Evolutionary conservation across 371 early-diverging fungal genomes (phyloP).

Genomic region (Conidiobolus incongruus): DNA sequence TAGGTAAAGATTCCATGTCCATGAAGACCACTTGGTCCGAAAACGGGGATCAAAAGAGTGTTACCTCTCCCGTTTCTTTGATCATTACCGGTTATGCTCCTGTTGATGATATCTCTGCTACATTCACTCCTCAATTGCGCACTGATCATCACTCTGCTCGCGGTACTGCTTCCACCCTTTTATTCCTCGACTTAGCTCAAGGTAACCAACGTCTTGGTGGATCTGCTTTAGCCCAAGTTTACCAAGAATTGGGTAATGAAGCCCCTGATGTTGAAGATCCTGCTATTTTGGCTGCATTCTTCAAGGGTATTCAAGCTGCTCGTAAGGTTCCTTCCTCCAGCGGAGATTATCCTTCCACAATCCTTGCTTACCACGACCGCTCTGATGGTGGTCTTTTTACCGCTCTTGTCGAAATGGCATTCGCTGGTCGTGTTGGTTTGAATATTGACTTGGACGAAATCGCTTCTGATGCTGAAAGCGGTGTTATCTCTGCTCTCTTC

Average conservation of each 20-base stretch:
- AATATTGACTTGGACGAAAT: constrained; percentile 29
- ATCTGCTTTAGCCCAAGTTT: constrained; percentile 81
- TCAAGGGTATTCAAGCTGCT: constrained; percentile 39
- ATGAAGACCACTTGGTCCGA: constrained; percentile 85
- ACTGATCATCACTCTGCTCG: constrained; percentile 11
- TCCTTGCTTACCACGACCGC: constrained; percentile 90
- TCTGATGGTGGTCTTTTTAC: constrained; percentile 90
- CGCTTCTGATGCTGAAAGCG: constrained; percentile 9
- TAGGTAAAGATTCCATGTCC: constrained; percentile 96
- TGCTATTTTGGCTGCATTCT: constrained; percentile 42
- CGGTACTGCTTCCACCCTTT: constrained; percentile 22
- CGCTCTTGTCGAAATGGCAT: constrained; percentile 80
- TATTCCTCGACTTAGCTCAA: constrained; percentile 62
- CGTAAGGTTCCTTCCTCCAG: constrained; percentile 9
- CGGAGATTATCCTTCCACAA: constrained; percentile 14
- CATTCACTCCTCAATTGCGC: constrained; percentile 68
- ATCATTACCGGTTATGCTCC: constrained; percentile 83
- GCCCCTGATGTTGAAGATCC: constrained; percentile 74
- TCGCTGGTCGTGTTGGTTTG: constrained; percentile 78
- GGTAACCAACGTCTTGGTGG: constrained; percentile 82
- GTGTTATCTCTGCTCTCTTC: constrained; percentile 47
- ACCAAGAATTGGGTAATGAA: constrained; percentile 55
- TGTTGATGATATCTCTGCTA: constrained; percentile 56
- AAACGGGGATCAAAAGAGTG: constrained; percentile 22
- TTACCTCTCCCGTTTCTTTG: constrained; percentile 72